A percentile compares a stretch with the other conserved stretches of the same genome.
phyloP scores from a whole-genome alignment of 2,329 filamentous ascomycete species.

The Albophoma yamanashiensis region DNA sequence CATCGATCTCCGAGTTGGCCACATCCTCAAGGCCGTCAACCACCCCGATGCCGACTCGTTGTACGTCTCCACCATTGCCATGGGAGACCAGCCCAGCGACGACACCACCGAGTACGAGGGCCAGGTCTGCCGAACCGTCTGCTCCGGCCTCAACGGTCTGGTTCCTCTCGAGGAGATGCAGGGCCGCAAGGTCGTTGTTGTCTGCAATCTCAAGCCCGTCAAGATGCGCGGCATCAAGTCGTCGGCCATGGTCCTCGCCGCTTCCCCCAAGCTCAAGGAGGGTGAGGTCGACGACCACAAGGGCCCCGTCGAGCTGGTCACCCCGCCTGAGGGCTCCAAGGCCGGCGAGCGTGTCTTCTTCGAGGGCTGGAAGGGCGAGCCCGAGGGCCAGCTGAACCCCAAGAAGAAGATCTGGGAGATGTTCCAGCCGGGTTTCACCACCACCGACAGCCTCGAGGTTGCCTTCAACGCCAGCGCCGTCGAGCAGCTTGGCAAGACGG shows the following conservation, averaged over 20 bases:
- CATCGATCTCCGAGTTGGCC: conserved; percentile 92
- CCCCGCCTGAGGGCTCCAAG: conserved; percentile 64
- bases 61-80: conserved; percentile 90
- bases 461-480: conserved; percentile 75
- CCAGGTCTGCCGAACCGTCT: conserved; percentile 86
- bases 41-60: conserved; percentile 96
- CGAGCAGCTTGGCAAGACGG: conserved; percentile 64
- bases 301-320: conserved; percentile 85
- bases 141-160: conserved; percentile 90
- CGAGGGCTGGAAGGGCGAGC: conserved; percentile 87
- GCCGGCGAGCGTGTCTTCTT: conserved; percentile 88
- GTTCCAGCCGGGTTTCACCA: conserved; percentile 93
- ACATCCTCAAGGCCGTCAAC: conserved; percentile 91
- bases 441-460: conserved; percentile 69
- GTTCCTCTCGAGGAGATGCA: conserved; percentile 95
- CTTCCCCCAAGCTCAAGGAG: conserved; percentile 72
- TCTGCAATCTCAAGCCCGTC: conserved; percentile 97
- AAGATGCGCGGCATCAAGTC: conserved; percentile 88
- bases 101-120: conserved; percentile 89
- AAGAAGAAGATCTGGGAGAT: conserved; percentile 99
- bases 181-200: conserved; percentile 84
- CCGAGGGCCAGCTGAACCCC: conserved; percentile 87
- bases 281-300: conserved; percentile 80
- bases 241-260: conserved; percentile 85
- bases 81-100: conserved; percentile 79